A percentile compares a stretch with the other conserved stretches of the same genome.
phyloP scores from a whole-genome alignment of 192 early-diverging fungal genomes.

The Podila horticola region DNA sequence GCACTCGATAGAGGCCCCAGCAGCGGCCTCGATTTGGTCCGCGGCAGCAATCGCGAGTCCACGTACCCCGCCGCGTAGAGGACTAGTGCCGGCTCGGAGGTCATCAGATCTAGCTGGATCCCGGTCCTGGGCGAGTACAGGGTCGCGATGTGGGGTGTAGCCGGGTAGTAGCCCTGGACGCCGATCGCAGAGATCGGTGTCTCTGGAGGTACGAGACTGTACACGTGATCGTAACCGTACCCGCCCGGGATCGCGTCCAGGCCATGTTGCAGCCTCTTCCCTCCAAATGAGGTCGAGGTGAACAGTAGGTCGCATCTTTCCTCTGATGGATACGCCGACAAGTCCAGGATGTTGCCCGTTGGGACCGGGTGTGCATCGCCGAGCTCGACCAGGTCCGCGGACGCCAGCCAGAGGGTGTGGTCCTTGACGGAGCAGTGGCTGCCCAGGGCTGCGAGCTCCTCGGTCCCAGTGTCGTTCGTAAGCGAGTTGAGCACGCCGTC shows the following conservation, averaged over 20 bases:
- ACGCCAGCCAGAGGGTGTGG: constrained; percentile 64
- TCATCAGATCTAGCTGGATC: constrained; percentile 68
- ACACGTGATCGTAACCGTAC: constrained; percentile 88
- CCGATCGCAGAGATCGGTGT: not conserved
- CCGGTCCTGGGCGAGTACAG: constrained; percentile 56
- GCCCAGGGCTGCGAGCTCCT: constrained; percentile 51
- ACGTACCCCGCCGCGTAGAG: constrained; percentile 88
- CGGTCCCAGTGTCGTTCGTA: constrained; percentile 29
- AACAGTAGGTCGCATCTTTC: not conserved
- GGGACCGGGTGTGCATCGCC: constrained; percentile 32
- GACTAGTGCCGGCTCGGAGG: constrained; percentile 78
- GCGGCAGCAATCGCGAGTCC: constrained; percentile 36
- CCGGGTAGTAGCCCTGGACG: constrained; percentile 32
- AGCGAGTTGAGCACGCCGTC: constrained; percentile 70
- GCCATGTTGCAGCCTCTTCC: constrained; percentile 58
- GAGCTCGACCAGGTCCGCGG: constrained; percentile 17
- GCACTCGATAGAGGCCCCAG: too few species aligned
- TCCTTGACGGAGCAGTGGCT: constrained; percentile 62
- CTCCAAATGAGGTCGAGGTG: too few species aligned
- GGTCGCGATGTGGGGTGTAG: constrained; percentile 31
- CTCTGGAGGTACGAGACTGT: constrained; percentile 40
- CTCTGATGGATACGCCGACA: constrained; percentile 17
- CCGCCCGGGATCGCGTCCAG: constrained; percentile 65
- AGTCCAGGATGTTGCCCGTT: constrained; percentile 14
- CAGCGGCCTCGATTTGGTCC: constrained; percentile 23